Conservation (phyloP, 2,329 filamentous ascomycete species). For the Curvularia hawaiiensis region DNA sequence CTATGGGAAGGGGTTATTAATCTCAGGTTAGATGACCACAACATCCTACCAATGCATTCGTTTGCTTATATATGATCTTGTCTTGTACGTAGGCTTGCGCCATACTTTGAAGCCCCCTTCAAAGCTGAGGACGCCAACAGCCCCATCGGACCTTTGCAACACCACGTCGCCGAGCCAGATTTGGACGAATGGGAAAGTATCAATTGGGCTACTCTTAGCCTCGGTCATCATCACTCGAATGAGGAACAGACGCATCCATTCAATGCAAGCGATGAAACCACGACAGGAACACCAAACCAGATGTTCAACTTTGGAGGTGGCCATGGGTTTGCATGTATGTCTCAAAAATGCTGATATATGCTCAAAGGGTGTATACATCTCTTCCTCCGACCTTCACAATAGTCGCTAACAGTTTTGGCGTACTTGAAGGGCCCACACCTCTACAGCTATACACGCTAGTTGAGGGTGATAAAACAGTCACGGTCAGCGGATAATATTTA, state of each 20-base stretch:
- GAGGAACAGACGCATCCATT: background rate
- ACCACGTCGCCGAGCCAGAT: conserved; percentile 34
- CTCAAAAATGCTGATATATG: background rate
- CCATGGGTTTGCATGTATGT: conserved; percentile 25
- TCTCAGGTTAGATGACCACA: conserved; percentile 45
- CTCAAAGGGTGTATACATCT: background rate
- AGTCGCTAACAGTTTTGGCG: conserved; percentile 25
- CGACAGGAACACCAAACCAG: background rate
- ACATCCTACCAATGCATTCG: conserved; percentile 31
- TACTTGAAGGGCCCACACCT: conserved; percentile 16
- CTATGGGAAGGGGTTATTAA: conserved; percentile 41
- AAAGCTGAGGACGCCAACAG: conserved; percentile 26
- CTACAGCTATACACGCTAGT: conserved; percentile 24
- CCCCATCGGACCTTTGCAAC: conserved; percentile 38
- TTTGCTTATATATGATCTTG: conserved; percentile 41
- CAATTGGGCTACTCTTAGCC: conserved; percentile 34
- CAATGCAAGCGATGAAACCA: background rate
- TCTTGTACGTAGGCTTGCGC: conserved; percentile 37
- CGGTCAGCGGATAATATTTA: background rate
- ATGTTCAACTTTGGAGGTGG: conserved; percentile 1
- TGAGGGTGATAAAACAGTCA: conserved; percentile 5
- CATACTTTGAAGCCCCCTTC: conserved; percentile 26
- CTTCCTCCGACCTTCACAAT: conserved; percentile 12
- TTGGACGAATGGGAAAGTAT: conserved; percentile 41
- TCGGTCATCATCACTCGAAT: conserved; percentile 5